Evolutionary conservation across 2,329 filamentous ascomycete genomes (phyloP).

Genomic region (Aureobasidium sp.): DNA sequence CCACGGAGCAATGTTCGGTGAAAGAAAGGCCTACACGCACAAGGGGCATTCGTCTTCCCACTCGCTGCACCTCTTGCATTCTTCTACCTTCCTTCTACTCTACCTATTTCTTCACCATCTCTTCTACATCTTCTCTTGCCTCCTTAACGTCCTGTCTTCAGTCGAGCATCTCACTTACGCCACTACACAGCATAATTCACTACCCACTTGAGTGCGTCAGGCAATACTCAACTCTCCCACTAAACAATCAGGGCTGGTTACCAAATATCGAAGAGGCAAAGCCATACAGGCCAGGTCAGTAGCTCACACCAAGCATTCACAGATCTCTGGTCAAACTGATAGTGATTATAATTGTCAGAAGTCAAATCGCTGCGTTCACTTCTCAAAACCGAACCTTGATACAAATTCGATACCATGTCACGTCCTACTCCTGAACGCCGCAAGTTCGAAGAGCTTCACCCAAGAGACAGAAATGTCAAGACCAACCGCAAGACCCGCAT

Average conservation of each 20-base stretch:
- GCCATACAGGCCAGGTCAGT: neutral
- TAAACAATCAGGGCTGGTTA: neutral
- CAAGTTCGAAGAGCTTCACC: slow-evolving; percentile 12
- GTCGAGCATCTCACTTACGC: neutral
- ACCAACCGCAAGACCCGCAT: slow-evolving; percentile 14
- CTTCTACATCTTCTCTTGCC: neutral
- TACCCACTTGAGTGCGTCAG: neutral
- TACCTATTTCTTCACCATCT: neutral
- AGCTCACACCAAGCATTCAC: neutral
- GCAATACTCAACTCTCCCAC: neutral
- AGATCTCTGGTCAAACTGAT: neutral
- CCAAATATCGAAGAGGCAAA: neutral
- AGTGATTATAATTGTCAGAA: neutral
- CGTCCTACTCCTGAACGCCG: neutral
- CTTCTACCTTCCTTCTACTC: no score
- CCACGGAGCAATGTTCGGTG: neutral
- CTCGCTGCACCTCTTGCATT: no score
- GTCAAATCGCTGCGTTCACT: neutral
- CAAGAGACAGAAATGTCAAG: slow-evolving; percentile 14
- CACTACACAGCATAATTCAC: neutral
- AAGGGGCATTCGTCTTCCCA: no score
- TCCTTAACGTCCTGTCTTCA: neutral
- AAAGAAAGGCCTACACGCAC: neutral
- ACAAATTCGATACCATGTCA: neutral
- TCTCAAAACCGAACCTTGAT: neutral